These are phyloP conservation scores for Fusarium verrucosum DNA, from an alignment of 2,329 filamentous ascomycete species.

Conservation along the genomic window DNA sequence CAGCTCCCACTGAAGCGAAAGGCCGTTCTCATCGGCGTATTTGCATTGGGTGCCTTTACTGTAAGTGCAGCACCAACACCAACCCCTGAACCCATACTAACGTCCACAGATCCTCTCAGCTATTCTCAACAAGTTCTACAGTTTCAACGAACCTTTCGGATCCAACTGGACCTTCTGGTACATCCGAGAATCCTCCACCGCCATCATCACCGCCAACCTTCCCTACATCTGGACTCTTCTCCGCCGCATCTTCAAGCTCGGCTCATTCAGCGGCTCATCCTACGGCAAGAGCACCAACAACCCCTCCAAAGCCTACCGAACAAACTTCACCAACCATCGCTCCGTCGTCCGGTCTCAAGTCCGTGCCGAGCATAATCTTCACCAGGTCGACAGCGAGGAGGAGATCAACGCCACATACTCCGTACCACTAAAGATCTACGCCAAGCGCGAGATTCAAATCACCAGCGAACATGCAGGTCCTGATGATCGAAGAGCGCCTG, in stretches of 20 bases:
- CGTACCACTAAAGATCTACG: slow-evolving; percentile 52
- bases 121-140: slow-evolving; percentile 57
- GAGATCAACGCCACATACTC: slow-evolving; percentile 47
- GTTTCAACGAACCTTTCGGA: slow-evolving; percentile 52
- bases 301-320: slow-evolving; percentile 41
- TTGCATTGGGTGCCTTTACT: slow-evolving; percentile 58
- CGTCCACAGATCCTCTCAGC: slow-evolving; percentile 57
- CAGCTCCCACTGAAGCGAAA: slow-evolving; percentile 63
- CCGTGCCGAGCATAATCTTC: slow-evolving; percentile 39
- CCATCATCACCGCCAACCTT: slow-evolving; percentile 55
- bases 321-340: slow-evolving; percentile 42
- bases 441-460: slow-evolving; percentile 49
- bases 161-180: slow-evolving; percentile 55
- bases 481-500: slow-evolving; percentile 33
- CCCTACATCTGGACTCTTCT: slow-evolving; percentile 54
- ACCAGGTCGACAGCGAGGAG: slow-evolving; percentile 50
- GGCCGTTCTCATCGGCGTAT: slow-evolving; percentile 58
- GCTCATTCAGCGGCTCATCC: slow-evolving; percentile 48
- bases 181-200: slow-evolving; percentile 55
- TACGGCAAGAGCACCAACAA: slow-evolving; percentile 42
- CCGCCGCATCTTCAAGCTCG: slow-evolving; percentile 50
- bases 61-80: slow-evolving; percentile 50
- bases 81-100: not conserved
- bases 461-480: slow-evolving; percentile 37
- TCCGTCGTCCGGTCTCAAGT: slow-evolving; percentile 38